Base-by-base conservation (phyloP, 176 grass and related monocot species). In the Urochloa ruziziensis region DNA sequence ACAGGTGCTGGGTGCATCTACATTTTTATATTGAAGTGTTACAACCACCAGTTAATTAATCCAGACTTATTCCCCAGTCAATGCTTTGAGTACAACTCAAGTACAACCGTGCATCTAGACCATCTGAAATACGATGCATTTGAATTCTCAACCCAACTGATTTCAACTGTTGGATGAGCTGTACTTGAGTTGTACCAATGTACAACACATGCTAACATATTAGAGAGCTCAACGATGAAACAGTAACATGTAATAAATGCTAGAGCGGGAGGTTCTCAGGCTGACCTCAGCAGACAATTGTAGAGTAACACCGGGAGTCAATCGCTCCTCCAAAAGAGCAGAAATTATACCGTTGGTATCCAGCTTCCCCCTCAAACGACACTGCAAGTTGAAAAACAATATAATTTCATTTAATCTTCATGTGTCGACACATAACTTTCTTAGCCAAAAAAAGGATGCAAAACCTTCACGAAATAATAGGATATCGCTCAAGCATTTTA, bases 261-360 rank as follows among this genome's bases (percentile, higher is more conserved):
- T 51, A 25, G 28, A 49, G 35, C 43, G n/a, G n/a, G 7, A 59
- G 16, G 23, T 62, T 74, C 36, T 60, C 61, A 84, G 62, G 82
- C 85, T 83, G 37, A 98, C 93, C 96, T 98, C 93, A 46, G 93
- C 91, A 58, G 87, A 95, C 82, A 98, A 83, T 83, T 87, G 12
- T 18, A 95, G 90, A 71, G 52, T 93, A 28, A 89, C 2, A 8
- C 86, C 59, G 16, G 62, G 59, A 19, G 42, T 30, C 54, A 94
- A 72, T 36, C 82, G 44, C 80, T 91, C 91, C 80, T 95, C 93
- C 35, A 98, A 36, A 85, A 84, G 87, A 79, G 93, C 89, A 78
- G 90, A 89, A 83, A 94, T 77, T 3, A 80, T 37, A 4, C 83
- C 92, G 44, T 89, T 92, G 16, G 57, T 89, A 94, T 97, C 90